These are phyloP conservation scores for Rhodotorula babjevae DNA, from an alignment of 768 basidiomycete genomes.

Conservation along the genomic window DNA sequence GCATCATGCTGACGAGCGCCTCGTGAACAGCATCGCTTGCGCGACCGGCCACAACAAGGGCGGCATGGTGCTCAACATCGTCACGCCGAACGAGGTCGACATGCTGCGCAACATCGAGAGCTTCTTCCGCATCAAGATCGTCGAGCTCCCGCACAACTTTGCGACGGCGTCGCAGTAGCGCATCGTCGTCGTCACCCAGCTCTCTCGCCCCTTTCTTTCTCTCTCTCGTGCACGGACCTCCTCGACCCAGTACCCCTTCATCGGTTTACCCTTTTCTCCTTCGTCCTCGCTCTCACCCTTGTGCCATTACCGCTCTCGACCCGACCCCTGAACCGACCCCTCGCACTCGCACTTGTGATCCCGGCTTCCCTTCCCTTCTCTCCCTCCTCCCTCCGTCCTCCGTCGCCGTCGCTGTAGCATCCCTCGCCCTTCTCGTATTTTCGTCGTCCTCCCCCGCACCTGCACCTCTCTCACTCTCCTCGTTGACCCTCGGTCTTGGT, in stretches of 20 bases:
- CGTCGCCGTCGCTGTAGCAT: too few relatives aligned
- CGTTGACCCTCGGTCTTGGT: too few relatives aligned
- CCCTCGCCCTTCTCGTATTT: too few relatives aligned
- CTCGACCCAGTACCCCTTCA: not conserved
- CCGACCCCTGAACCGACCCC: too few relatives aligned
- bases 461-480: not conserved
- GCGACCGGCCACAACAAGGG: slow-evolving; percentile 60
- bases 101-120: slow-evolving; percentile 98
- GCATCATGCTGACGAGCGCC: too few relatives aligned
- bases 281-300: not conserved
- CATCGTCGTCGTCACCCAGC: too few relatives aligned
- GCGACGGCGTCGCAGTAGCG: not conserved
- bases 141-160: slow-evolving; percentile 32
- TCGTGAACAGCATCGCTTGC: slow-evolving; percentile 57
- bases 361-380: not conserved
- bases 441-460: not conserved
- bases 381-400: not conserved
- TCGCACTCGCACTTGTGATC: not conserved
- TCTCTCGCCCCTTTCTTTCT: not conserved
- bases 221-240: too few relatives aligned
- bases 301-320: not conserved
- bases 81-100: slow-evolving; percentile 62
- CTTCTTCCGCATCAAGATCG: slow-evolving; percentile 60
- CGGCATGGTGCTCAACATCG: slow-evolving; percentile 83
- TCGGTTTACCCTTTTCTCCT: not conserved